phyloP scores from a whole-genome alignment of 2,329 filamentous ascomycete species.

The Colletotrichum liriopes region DNA sequence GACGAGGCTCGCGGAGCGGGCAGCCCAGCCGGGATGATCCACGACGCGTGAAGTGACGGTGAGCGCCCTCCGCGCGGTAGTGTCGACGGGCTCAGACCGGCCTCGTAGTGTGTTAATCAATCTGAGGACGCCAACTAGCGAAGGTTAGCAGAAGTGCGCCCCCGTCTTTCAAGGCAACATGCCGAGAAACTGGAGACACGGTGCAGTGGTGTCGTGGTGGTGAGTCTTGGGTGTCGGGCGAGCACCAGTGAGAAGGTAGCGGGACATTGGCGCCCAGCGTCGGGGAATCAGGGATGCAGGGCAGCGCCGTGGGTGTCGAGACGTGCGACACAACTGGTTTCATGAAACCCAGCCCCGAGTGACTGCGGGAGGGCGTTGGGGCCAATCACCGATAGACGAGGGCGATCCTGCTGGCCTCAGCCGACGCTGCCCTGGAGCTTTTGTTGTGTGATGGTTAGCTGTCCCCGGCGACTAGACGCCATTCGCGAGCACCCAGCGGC shows the following conservation, averaged over 20 bases:
- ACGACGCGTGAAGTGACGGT: conserved; percentile 33
- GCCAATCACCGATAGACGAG: conserved; percentile 36
- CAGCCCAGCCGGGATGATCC: conserved; percentile 36
- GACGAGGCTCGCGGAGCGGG: conserved; percentile 23
- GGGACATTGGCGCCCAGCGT: conserved; percentile 33
- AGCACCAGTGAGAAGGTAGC: conserved; percentile 3
- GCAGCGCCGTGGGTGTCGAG: conserved; percentile 40
- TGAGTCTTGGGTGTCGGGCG: conserved; percentile 10
- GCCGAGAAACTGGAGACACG: conserved; percentile 10
- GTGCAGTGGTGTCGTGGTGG: conserved; percentile 11
- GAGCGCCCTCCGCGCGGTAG: conserved; percentile 24
- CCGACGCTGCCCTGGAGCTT: background rate
- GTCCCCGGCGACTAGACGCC: background rate
- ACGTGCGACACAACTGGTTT: conserved; percentile 44
- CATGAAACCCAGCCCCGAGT: conserved; percentile 37
- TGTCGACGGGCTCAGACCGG: conserved; percentile 7
- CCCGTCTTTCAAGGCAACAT: conserved; percentile 8
- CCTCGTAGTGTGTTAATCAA: conserved; percentile 36
- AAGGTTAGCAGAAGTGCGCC: conserved; percentile 11
- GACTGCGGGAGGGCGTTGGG: conserved; percentile 16
- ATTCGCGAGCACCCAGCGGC: background rate
- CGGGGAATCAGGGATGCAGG: conserved; percentile 34
- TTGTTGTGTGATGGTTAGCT: conserved; percentile 18
- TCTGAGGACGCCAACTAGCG: conserved; percentile 31
- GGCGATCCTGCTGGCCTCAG: conserved; percentile 13